These are phyloP conservation scores for Helianthus tuberosus DNA, from an alignment of 129 eudicot species.

Conservation along the genomic window DNA sequence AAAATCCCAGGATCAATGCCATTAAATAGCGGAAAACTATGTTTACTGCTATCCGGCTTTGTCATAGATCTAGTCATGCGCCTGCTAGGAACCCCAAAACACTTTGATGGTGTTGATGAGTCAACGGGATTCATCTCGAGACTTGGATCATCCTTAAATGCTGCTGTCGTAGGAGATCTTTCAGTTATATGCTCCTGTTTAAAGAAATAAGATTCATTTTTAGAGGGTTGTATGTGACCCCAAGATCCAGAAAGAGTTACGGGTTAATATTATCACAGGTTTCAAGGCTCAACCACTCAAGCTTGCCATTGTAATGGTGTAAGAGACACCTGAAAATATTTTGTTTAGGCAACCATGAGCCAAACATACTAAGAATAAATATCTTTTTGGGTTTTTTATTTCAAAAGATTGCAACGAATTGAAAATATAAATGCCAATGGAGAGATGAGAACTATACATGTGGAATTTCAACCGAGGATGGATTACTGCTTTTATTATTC, in stretches of 20 bases:
- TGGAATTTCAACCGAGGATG: constrained; percentile 29
- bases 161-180: constrained; percentile 17
- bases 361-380: background rate
- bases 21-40: background rate
- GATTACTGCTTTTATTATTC: constrained; percentile 17
- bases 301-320: background rate
- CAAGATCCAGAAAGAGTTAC: constrained; percentile 4
- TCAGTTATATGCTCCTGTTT: constrained; percentile 24
- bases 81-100: constrained; percentile 24
- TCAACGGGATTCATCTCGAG: constrained; percentile 10
- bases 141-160: constrained; percentile 20
- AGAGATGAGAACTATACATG: constrained; percentile 11
- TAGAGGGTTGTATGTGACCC: background rate
- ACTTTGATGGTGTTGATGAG: constrained; percentile 6
- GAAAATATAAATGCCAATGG: background rate
- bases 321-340: background rate
- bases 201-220: constrained; percentile 5
- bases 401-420: background rate
- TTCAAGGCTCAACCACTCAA: constrained; percentile 6
- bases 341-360: background rate
- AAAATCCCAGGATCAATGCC: constrained; percentile 2
- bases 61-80: constrained; percentile 34
- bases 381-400: background rate
- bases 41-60: constrained; percentile 15
- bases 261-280: background rate